Conservation (phyloP, 805 yeast genomes). For the Myxozyma neotropica region DNA sequence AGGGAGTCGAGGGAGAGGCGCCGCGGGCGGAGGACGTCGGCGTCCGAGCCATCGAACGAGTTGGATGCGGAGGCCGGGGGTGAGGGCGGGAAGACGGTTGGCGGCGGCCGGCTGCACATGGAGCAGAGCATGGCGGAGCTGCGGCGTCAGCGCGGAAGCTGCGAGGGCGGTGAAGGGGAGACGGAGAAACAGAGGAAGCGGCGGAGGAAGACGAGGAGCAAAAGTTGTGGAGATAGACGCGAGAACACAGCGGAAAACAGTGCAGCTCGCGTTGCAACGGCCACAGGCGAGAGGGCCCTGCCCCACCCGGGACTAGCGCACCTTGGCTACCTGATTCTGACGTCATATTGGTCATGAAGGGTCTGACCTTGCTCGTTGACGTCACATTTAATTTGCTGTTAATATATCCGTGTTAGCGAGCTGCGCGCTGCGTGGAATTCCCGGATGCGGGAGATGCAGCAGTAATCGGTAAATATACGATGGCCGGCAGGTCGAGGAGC, state of each 20-base stretch:
- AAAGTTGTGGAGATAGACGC: background rate
- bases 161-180: background rate
- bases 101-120: too few relatives aligned
- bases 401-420: background rate
- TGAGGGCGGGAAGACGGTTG: slow-evolving; percentile 5
- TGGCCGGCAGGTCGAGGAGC: too few relatives aligned
- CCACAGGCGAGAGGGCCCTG: too few relatives aligned
- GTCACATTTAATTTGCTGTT: background rate
- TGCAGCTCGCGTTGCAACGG: too few relatives aligned
- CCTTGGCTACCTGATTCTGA: background rate
- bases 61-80: slow-evolving; percentile 14
- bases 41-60: slow-evolving; percentile 9
- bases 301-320: background rate
- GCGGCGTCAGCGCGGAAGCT: background rate
- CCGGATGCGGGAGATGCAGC: too few relatives aligned
- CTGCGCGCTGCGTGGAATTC: too few relatives aligned
- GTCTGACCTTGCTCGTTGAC: background rate
- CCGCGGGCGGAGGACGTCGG: background rate
- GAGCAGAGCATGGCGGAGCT: background rate
- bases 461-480: too few relatives aligned
- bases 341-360: background rate
- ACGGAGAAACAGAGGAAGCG: background rate
- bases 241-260: background rate
- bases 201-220: background rate
- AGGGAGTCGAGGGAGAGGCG: slow-evolving; percentile 11